Evolutionary conservation across 352 stramenopile species (phyloP), one percentile per base, ranked within the genome.

Genomic region (Phytopythium mirpurense): DNA sequence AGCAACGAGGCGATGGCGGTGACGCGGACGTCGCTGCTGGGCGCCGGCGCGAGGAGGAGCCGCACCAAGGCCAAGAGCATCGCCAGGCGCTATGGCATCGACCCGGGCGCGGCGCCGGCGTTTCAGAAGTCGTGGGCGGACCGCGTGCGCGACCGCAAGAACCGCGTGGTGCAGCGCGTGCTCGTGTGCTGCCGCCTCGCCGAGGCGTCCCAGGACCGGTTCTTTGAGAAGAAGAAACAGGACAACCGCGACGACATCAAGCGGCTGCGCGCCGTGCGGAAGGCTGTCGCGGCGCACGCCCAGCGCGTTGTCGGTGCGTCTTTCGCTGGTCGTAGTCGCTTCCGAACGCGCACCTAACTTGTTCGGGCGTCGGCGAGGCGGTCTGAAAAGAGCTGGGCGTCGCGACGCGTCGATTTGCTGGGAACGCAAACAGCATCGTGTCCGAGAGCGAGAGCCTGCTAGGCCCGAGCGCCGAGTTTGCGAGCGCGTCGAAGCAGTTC

Each of bases 91-190:
- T 54, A 54, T 31, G 32, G 47, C 21, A 51, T 77, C 26, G 65
- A 77, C n/a, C 66, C 50, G 50, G 29, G 38, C 38, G 51, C 18
- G 21, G 8, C 26, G 38, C 53, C 42, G 19, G 42, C 32, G 44
- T 41, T 31, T 34, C 41, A 53, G 7, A 51, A 59, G 42, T 47
- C 43, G 23, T 29, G 74, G 15, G 27, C 31, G 9, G 56, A 76
- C 52, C 66, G 70, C 38, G 63, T 73, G 41, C 61, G 63, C 16
- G 62, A 70, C 43, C 62, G 70, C 51, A 86, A 86, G 59, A 91
- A 91, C 55, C 78, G 80, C 29, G 40, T 80, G 11, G 67, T 91
- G 24, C 80, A 91, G 62, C 78, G 72, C 27, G 52, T 74, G 21
- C 68, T 88, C 16, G 72, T 91, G 32, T 64, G 58, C 2, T 74